These are phyloP conservation scores for Pilaira anomala DNA, from an alignment of 192 early-diverging fungal genomes.

Conservation along the genomic window DNA sequence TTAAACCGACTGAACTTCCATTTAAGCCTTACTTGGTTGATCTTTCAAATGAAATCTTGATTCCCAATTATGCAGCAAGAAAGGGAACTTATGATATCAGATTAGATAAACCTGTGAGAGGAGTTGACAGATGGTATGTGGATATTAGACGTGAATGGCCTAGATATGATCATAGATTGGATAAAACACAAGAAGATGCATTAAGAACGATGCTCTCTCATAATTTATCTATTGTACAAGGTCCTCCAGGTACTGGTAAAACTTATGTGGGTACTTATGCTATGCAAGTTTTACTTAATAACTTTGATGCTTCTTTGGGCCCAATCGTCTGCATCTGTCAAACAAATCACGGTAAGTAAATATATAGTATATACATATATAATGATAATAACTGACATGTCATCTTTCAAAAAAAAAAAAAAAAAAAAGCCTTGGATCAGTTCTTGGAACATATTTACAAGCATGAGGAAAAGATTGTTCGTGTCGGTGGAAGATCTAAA, in stretches of 20 bases:
- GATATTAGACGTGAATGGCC: conserved; percentile 22
- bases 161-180: conserved; percentile 25
- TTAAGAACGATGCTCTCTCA: conserved; percentile 43
- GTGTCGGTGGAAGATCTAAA: conserved; percentile 50
- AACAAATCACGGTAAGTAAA: conserved; percentile 52
- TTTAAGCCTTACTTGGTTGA: conserved; percentile 44
- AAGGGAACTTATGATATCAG: conserved; percentile 27
- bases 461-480: conserved; percentile 43
- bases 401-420: too few species aligned
- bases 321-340: conserved; percentile 54
- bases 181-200: conserved; percentile 44
- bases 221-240: conserved; percentile 49
- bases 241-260: conserved; percentile 61
- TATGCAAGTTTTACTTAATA: conserved; percentile 41
- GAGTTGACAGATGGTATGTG: conserved; percentile 4
- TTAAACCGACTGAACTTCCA: conserved; percentile 36
- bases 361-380: not conserved
- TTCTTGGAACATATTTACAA: conserved; percentile 41
- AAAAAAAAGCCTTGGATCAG: conserved; percentile 41
- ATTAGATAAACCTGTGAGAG: not conserved
- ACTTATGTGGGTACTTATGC: conserved; percentile 52
- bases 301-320: conserved; percentile 31
- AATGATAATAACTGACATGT: not conserved
- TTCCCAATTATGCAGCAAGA: conserved; percentile 37
- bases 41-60: conserved; percentile 30